Evolutionary conservation across 805 yeast genomes (phyloP).

Genomic region (Suhomyces sp.): DNA sequence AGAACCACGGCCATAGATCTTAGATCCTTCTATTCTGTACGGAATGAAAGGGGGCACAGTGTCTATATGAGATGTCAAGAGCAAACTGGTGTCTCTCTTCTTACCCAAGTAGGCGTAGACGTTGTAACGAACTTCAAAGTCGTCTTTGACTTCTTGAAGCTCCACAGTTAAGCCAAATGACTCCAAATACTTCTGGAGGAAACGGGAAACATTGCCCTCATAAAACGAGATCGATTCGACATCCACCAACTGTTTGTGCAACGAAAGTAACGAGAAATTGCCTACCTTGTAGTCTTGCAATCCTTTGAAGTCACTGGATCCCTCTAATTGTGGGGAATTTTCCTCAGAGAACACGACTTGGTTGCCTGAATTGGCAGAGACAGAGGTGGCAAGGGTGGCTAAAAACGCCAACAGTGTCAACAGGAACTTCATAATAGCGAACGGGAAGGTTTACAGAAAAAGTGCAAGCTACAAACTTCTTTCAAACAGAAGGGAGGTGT

Average conservation of each 20-base stretch:
- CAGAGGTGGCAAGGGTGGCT: slow-evolving; percentile 2
- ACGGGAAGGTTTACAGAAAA: no score
- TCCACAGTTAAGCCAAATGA: slow-evolving; percentile 54
- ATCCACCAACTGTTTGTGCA: slow-evolving; percentile 28
- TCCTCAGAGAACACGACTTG: slow-evolving; percentile 1
- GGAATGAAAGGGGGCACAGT: slow-evolving; percentile 69
- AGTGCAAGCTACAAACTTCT: no score
- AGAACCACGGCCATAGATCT: slow-evolving; percentile 65
- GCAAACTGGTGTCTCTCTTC: slow-evolving; percentile 45
- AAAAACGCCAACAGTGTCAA: background rate
- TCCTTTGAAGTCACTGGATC: slow-evolving; percentile 2
- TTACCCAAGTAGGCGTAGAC: slow-evolving; percentile 57
- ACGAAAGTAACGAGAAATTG: slow-evolving; percentile 18
- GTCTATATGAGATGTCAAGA: slow-evolving; percentile 66
- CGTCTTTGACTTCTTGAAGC: slow-evolving; percentile 28
- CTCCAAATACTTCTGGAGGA: slow-evolving; percentile 38
- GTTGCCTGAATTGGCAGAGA: background rate
- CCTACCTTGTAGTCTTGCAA: slow-evolving; percentile 11
- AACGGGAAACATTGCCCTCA: slow-evolving; percentile 37
- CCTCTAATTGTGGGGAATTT: background rate
- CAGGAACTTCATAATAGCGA: background rate
- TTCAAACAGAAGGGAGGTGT: no score
- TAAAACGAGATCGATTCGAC: slow-evolving; percentile 24
- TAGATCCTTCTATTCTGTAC: slow-evolving; percentile 47
- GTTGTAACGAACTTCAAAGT: slow-evolving; percentile 40